Evolutionary conservation across 1,284 basidiomycete genomes (phyloP).

Genomic region (Tylopilus sp.): DNA sequence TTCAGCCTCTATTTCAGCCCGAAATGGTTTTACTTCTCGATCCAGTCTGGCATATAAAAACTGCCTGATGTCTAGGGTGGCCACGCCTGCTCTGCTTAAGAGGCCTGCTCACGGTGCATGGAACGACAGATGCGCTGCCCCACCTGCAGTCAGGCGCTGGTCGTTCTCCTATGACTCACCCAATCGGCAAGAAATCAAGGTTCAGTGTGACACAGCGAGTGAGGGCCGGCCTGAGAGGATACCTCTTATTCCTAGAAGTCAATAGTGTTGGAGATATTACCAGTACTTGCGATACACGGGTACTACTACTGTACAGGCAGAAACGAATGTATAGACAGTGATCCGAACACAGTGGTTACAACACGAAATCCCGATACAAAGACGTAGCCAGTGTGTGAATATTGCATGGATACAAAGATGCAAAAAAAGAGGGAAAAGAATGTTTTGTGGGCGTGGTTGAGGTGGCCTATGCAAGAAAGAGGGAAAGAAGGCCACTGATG

Average conservation of each 20-base stretch:
- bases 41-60: too few relatives aligned
- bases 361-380: conserved; percentile 14
- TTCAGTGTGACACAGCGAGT: too few relatives aligned
- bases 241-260: neutral
- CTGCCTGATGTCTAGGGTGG: too few relatives aligned
- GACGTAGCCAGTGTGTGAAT: conserved; percentile 3
- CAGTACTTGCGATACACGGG: conserved; percentile 5
- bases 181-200: too few relatives aligned
- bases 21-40: too few relatives aligned
- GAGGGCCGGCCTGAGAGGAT: too few relatives aligned
- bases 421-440: conserved; percentile 1
- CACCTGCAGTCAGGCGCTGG: too few relatives aligned
- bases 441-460: conserved; percentile 11
- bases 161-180: too few relatives aligned
- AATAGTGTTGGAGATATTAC: conserved; percentile 1
- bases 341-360: neutral
- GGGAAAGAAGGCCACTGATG: neutral
- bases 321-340: conserved; percentile 3
- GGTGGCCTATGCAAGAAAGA: conserved; percentile 10
- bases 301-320: conserved; percentile 12
- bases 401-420: conserved; percentile 18
- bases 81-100: too few relatives aligned
- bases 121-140: too few relatives aligned
- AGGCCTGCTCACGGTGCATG: too few relatives aligned
- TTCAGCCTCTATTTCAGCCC: too few relatives aligned